Base-by-base conservation (phyloP, 108 stramenopile species). In the Cylindrotheca fusiformis region DNA sequence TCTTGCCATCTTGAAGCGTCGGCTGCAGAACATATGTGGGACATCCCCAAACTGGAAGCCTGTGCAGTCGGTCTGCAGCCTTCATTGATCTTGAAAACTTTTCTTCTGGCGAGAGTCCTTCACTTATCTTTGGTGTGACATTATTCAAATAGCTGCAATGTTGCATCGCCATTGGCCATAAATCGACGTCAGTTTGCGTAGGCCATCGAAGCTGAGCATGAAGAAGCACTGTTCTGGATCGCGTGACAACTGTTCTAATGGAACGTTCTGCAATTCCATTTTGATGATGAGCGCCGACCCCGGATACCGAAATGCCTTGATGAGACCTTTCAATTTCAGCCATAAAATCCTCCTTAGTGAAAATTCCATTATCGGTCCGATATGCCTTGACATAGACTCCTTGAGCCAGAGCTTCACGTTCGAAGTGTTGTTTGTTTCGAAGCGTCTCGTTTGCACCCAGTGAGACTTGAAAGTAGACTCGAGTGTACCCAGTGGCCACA, bases 171-270 rank as follows among this genome's bases (percentile, higher is more conserved):
- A 71, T 48, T 0, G 76, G 73, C 75, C 80, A 81, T 0, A 77
- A 60, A 0, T 60, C 41, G 0, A 45, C 21, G 21, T 55, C 25
- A n/a, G 55, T 54, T 2, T 25, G 4, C 10, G 77, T 50, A 1
- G 78, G 76, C 78, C 82, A 83, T 50, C 76, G 78, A 23, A 83
- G 28, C 0, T 52, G 31, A 30, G 65, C 66, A 45, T 79, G 82
- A 0, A 83, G 17, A 49, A 83, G 52, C 30, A 74, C 32, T 0
- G 72, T 48, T 0, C 82, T 26, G 0, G 78, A 71, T 52, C 32
- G 23, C 0, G 19, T 41, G 44, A 53, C 54, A 32, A 85, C 26
- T 0, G 77, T 81, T 14, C 46, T 83, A 75, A n/a, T n/a, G n/a
- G n/a, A n/a, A n/a, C n/a, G n/a, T n/a, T n/a, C n/a, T n/a, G n/a